A percentile compares a stretch with the other conserved stretches of the same genome.
Evolutionary conservation across 169 alveolate species (phyloP).

Genomic region (Plasmodium inui): DNA sequence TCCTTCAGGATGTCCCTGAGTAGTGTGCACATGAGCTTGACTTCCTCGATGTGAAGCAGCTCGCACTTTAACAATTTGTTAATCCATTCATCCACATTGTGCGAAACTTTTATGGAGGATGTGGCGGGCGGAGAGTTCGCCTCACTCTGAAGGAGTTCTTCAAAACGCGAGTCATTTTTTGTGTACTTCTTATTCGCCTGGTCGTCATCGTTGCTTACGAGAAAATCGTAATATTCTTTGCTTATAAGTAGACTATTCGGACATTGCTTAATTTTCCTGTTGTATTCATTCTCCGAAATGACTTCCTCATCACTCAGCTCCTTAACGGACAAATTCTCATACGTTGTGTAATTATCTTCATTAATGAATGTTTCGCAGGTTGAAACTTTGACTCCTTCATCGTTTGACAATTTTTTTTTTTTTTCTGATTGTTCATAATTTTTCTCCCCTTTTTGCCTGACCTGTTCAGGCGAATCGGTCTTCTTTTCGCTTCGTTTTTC

Average conservation of each 20-base stretch:
- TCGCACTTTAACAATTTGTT: conserved; percentile 56
- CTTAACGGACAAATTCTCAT: conserved; percentile 62
- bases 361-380: conserved; percentile 12
- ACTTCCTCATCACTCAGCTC: conserved; percentile 69
- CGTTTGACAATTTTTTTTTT: conserved; percentile 21
- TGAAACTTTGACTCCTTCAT: background rate
- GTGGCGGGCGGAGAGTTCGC: background rate
- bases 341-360: conserved; percentile 19
- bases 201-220: conserved; percentile 10
- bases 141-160: background rate
- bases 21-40: conserved; percentile 81
- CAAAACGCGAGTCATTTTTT: background rate
- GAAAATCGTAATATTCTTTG: background rate
- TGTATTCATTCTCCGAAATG: conserved; percentile 54
- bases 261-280: conserved; percentile 32
- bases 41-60: conserved; percentile 31
- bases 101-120: background rate
- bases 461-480: background rate
- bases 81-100: conserved; percentile 71
- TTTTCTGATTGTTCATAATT: conserved; percentile 39
- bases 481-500: conserved; percentile 3
- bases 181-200: background rate
- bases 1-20: conserved; percentile 88
- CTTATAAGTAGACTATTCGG: background rate
- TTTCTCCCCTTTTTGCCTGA: background rate